Conservation (phyloP, 2,329 filamentous ascomycete species). For the Dendrostoma leiphaemia region DNA sequence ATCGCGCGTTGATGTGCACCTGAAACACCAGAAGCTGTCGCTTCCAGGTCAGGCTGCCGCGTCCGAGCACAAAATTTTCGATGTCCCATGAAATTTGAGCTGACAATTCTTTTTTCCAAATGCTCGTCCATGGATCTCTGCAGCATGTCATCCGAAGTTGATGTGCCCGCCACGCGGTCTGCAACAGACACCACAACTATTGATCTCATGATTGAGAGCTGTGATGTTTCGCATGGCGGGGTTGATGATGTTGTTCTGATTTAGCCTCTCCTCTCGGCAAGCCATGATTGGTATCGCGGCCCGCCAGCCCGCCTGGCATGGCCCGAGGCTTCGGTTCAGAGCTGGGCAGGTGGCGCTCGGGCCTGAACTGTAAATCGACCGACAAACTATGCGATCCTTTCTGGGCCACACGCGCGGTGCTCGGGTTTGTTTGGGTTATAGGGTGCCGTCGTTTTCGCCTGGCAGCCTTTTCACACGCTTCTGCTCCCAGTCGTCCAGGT, state of each 20-base stretch:
- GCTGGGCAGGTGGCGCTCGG: not conserved
- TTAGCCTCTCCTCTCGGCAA: not conserved
- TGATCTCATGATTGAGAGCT: not conserved
- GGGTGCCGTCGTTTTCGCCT: constrained; percentile 83
- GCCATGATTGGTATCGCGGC: not conserved
- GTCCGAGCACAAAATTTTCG: not conserved
- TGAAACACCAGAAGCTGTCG: not conserved
- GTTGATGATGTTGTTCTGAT: not conserved
- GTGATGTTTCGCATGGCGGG: not conserved
- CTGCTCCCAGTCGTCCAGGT: constrained; percentile 95
- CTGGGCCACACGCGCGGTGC: not conserved
- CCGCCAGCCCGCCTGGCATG: not conserved
- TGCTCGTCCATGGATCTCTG: not conserved
- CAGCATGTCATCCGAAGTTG: not conserved
- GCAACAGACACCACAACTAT: not conserved
- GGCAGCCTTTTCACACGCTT: constrained; percentile 86
- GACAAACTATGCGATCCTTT: not conserved
- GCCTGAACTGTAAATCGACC: not conserved
- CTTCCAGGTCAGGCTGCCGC: not conserved
- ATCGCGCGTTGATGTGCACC: not conserved
- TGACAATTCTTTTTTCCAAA: not conserved
- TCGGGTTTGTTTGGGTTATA: constrained; percentile 40
- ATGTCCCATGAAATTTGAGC: not conserved
- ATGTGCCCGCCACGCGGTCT: not conserved
- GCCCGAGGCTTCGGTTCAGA: not conserved